Percentiles rank a stretch among this genome's conserved stretches.
phyloP scores from a whole-genome alignment of 1,284 basidiomycete genomes.

The Sporisorium exsertum region DNA sequence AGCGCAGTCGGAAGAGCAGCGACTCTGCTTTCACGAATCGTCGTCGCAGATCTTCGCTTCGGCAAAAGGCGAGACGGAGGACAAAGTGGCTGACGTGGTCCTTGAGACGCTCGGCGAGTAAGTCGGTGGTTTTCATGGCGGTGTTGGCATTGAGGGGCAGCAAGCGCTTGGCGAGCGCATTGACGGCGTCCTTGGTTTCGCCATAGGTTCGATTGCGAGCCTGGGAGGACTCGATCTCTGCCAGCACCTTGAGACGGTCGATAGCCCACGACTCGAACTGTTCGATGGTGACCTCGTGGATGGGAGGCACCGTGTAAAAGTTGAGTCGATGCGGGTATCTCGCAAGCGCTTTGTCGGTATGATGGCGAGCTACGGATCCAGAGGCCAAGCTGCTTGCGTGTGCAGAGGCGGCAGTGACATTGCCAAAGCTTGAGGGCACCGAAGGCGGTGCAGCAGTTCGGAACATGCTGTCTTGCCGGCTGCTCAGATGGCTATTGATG shows the following conservation, averaged over 20 bases:
- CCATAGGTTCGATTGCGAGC: slow-evolving; percentile 84
- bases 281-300: slow-evolving; percentile 91
- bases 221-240: slow-evolving; percentile 92
- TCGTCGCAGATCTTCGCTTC: slow-evolving; percentile 89
- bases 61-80: slow-evolving; percentile 91
- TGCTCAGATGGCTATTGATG: background rate
- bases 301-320: slow-evolving; percentile 83
- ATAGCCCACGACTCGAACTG: slow-evolving; percentile 95
- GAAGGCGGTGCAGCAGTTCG: slow-evolving; percentile 43
- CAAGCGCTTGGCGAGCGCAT: slow-evolving; percentile 77
- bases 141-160: slow-evolving; percentile 79
- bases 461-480: slow-evolving; percentile 27
- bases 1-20: slow-evolving; percentile 85
- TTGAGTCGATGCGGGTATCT: slow-evolving; percentile 65
- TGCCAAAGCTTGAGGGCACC: slow-evolving; percentile 38
- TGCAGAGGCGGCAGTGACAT: slow-evolving; percentile 16
- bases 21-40: slow-evolving; percentile 92
- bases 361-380: slow-evolving; percentile 44
- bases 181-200: slow-evolving; percentile 78
- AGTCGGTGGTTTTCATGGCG: slow-evolving; percentile 71
- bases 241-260: slow-evolving; percentile 84
- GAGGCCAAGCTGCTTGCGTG: slow-evolving; percentile 30
- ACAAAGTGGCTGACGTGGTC: slow-evolving; percentile 97
- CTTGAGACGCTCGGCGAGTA: slow-evolving; percentile 77
- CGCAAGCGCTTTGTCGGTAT: slow-evolving; percentile 32